Conservation (phyloP, 345 rosid species). For the Erysimum cheiranthoides region DNA sequence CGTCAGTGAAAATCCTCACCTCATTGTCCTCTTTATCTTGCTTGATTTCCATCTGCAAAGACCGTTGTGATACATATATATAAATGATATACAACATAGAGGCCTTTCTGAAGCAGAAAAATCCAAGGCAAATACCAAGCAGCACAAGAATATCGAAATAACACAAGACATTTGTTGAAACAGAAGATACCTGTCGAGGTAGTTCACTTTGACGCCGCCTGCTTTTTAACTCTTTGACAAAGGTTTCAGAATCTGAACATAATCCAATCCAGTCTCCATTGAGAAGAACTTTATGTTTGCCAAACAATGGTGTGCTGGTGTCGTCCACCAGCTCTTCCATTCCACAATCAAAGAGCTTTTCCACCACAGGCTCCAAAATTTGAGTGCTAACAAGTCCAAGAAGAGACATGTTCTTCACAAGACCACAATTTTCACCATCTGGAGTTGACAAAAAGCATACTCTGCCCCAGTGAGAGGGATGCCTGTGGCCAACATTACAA, state of each 20-base stretch:
- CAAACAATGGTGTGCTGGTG: constrained; percentile 53
- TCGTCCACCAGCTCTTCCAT: constrained; percentile 72
- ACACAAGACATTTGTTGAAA: constrained; percentile 12
- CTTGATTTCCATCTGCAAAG: constrained; percentile 80
- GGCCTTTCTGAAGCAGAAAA: background rate
- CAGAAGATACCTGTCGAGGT: constrained; percentile 63
- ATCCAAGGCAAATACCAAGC: constrained; percentile 23
- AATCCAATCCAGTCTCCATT: constrained; percentile 95
- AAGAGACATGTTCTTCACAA: constrained; percentile 81
- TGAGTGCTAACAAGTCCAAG: constrained; percentile 82
- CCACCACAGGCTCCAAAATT: constrained; percentile 54
- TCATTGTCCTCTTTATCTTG: constrained; percentile 68
- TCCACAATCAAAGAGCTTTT: constrained; percentile 58
- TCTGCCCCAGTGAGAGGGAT: constrained; percentile 99
- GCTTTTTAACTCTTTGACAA: constrained; percentile 64
- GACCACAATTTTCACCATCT: constrained; percentile 98
- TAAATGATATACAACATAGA: constrained; percentile 3
- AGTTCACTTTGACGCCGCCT: constrained; percentile 66
- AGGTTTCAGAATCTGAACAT: constrained; percentile 60
- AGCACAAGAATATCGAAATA: constrained; percentile 18
- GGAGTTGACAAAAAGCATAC: constrained; percentile 94
- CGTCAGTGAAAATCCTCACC: constrained; percentile 80
- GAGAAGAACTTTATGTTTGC: constrained; percentile 66
- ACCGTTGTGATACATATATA: constrained; percentile 16
- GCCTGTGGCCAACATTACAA: constrained; percentile 49